Evolutionary conservation across 352 stramenopile species (phyloP).

Genomic region (Phytopythium kandeliae): DNA sequence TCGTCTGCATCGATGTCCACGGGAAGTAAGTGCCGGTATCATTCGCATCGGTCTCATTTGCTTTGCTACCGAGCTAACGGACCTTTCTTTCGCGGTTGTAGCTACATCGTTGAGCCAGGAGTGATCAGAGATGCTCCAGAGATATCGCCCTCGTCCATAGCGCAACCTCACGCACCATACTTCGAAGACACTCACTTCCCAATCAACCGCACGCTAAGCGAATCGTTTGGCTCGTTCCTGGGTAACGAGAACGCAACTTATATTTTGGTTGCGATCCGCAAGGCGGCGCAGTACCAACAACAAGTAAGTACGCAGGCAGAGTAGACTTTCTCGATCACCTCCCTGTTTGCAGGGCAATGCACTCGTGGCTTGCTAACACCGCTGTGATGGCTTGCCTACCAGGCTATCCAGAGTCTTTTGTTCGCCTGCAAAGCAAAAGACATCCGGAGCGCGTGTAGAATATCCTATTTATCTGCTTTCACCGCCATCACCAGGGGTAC

Average conservation of each 20-base stretch:
- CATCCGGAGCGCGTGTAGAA: conserved; percentile 30
- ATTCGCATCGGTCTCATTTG: background rate
- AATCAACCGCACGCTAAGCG: conserved; percentile 30
- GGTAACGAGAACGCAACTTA: conserved; percentile 43
- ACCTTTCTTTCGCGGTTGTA: background rate
- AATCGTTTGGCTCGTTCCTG: conserved; percentile 40
- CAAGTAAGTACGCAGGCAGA: conserved; percentile 24
- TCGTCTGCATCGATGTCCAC: conserved; percentile 45
- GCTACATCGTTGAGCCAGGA: conserved; percentile 37
- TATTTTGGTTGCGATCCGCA: conserved; percentile 57
- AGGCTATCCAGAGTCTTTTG: conserved; percentile 75
- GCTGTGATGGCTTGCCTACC: background rate
- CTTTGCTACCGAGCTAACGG: background rate
- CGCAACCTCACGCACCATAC: conserved; percentile 4
- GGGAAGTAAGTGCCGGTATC: conserved; percentile 10
- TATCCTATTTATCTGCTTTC: conserved; percentile 32
- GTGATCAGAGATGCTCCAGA: conserved; percentile 3
- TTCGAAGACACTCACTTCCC: conserved; percentile 63
- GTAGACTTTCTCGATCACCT: too few species aligned
- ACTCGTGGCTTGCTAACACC: background rate
- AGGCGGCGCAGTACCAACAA: conserved; percentile 48
- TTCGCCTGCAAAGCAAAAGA: conserved; percentile 81
- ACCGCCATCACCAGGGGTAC: conserved; percentile 5
- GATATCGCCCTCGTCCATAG: background rate
- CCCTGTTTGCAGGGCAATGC: background rate